Evolutionary conservation across 208 protist genomes (phyloP).

Genomic region (Novymonas esmeraldas): DNA sequence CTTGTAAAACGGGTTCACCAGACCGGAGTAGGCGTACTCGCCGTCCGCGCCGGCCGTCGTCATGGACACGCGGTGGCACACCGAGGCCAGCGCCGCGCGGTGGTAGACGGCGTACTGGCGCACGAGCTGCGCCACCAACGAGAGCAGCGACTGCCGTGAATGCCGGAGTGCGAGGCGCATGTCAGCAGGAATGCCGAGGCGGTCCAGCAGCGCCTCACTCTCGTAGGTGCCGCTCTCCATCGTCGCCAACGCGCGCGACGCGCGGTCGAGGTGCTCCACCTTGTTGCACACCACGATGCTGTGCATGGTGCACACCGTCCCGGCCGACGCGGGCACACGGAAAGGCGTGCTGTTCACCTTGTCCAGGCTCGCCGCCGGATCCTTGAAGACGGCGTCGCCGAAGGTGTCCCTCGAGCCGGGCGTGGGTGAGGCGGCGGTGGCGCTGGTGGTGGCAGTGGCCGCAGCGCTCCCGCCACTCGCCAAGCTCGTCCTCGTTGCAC

Average conservation of each 20-base stretch:
- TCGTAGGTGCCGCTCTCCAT: constrained; percentile 26
- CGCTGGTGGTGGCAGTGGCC: neutral
- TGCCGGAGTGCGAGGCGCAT: constrained; percentile 40
- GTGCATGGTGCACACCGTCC: constrained; percentile 46
- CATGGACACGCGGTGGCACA: constrained; percentile 68
- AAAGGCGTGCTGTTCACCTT: constrained; percentile 36
- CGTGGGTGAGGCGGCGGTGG: neutral
- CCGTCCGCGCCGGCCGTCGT: constrained; percentile 33
- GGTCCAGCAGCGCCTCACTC: constrained; percentile 34
- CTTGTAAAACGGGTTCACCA: constrained; percentile 78
- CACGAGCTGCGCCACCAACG: constrained; percentile 71
- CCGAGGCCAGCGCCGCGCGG: constrained; percentile 54
- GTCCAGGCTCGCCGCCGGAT: constrained; percentile 27
- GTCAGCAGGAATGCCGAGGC: constrained; percentile 20
- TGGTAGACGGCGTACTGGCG: constrained; percentile 72
- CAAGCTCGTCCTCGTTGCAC: constrained; percentile 12
- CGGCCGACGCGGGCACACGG: constrained; percentile 31
- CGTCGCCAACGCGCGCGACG: constrained; percentile 36
- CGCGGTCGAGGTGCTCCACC: constrained; percentile 59
- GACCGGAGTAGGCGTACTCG: constrained; percentile 29
- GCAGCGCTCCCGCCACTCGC: constrained; percentile 27
- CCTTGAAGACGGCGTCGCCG: constrained; percentile 20
- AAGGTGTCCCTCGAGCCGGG: constrained; percentile 1
- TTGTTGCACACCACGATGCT: constrained; percentile 80
- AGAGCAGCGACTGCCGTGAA: constrained; percentile 48